Base-by-base conservation (phyloP, 257 asterid species). In the Capsicum baccatum region DNA sequence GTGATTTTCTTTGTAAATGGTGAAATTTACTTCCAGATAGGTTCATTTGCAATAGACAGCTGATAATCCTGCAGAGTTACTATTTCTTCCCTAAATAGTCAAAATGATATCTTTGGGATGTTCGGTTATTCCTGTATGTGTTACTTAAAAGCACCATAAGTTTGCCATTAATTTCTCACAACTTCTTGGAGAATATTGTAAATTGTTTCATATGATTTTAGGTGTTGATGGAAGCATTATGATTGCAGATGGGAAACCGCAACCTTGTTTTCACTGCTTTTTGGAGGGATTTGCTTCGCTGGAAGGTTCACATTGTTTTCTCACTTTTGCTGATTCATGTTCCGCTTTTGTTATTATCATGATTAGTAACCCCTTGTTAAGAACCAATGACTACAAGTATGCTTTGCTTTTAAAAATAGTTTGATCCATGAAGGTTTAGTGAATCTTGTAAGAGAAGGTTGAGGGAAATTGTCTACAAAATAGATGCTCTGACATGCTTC, bases 171-270 rank as follows among this genome's bases (percentile, higher is more conserved):
- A 17, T 70, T 60, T 21, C 58, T 64, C 80, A 74, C 21, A 74
- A 60, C 80, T 50, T 74, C 83, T 37, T 59, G 87, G 86, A 83
- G 80, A 83, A 84, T 87, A 80, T 86, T 85, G 86, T 85, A 86
- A 84, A 88, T 88, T 78, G 68, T 87, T 89, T 90, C 86, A 86
- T 83, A 89, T 88, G 86, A 79, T 87, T 87, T 86, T 91, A 94
- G 94, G 95, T 90, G 91, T 91, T 95, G 94, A 95, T 86, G 91
- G 85, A 90, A 86, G 93, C 95, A 87, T 92, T 95, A 81, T 94
- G 84, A 93, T 90, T 95, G 98, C 98, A 95, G 99, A 93, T 95
- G 98, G 99, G 98, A 92, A 90, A 85, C 93, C 58, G 98, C 97
- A 48, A 89, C 97, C 48, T 84, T 94, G 87, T 95, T 95, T 90